Percentiles rank a stretch among this genome's conserved stretches.
These are phyloP conservation scores for Zizania latifolia DNA, from an alignment of 176 grass and related monocot genomes.

Conservation along the genomic window DNA sequence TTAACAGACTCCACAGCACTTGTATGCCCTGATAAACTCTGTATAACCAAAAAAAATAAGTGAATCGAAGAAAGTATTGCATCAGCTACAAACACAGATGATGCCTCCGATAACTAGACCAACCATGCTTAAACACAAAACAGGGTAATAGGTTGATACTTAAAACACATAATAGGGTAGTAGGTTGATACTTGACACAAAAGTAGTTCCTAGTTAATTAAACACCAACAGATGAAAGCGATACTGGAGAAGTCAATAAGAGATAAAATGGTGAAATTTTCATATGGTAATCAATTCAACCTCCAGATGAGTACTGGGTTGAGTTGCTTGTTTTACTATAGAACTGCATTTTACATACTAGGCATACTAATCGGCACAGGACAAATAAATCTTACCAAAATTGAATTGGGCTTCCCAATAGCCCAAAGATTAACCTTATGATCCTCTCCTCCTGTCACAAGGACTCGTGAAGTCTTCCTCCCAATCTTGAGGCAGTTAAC, in stretches of 20 bases:
- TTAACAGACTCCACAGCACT: constrained; percentile 85
- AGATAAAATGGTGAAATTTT: neutral
- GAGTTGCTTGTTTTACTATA: neutral
- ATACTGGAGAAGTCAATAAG: neutral
- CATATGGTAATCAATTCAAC: neutral
- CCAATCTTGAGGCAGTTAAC: constrained; percentile 99
- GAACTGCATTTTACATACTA: neutral
- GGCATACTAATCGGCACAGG: neutral
- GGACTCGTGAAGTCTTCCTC: constrained; percentile 85
- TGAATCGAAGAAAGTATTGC: neutral
- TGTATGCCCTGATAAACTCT: constrained; percentile 91
- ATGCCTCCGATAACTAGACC: neutral
- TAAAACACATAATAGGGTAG: neutral
- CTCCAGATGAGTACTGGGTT: neutral
- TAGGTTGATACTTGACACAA: constrained; percentile 7
- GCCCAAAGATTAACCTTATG: constrained; percentile 95
- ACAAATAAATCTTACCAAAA: constrained; percentile 54
- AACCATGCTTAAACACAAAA: neutral
- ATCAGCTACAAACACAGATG: neutral
- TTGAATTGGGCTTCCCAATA: constrained; percentile 95
- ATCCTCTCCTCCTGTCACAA: constrained; percentile 92
- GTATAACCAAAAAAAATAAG: constrained; percentile 18
- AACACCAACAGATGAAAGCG: neutral
- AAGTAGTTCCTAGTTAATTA: neutral
- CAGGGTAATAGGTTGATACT: neutral